Base-by-base conservation (phyloP, 129 eudicot species). In the Escallonia herrerae region DNA sequence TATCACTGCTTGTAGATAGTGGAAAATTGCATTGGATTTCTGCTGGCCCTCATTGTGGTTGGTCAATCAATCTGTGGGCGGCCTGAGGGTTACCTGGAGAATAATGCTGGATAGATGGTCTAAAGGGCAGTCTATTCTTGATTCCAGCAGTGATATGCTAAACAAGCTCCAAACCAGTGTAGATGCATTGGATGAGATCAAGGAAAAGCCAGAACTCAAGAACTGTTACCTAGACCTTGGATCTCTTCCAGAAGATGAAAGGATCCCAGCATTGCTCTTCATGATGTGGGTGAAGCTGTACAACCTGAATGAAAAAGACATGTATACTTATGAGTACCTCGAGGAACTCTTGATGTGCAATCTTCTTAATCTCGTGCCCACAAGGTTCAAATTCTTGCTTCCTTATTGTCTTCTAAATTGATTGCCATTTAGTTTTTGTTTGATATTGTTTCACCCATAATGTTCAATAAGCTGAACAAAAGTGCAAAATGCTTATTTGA, bases 11-110 rank as follows among this genome's bases (percentile, higher is more conserved):
- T 68, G 39, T 62, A 83, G 88, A 66, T 83, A 62, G 80, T 83
- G 40, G 74, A 74, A 60, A 45, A 61, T 40, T 83, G 89, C 72
- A 70, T 66, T 7, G 86, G 90, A 40, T 80, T 77, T 47, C 90
- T 86, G 7, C 71, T 84, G 68, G 81, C 90, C 15, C 81, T 84
- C 46, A 77, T 64, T 4, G 81, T 77, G 0, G 74, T 84, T 38
- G 90, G 81, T 15, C 74, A 72, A 63, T 80, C 90, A 13, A 58
- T 84, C 7, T 56, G 71, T 49, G 79, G 86, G 54, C 72, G 72
- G 63, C 54, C 43, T 45, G 67, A 65, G 61, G 58, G 33, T 13
- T 41, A 63, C 43, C 50, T 84, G 86, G 90, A 71, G 67, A 22
- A 22, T 22, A 22, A 22, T 1, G 33, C 33, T 22, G 33, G 33